Percentiles rank a stretch among this genome's conserved stretches.
These are phyloP conservation scores for Cenococcum geophilum DNA, from an alignment of 495 filamentous ascomycete genomes.

Conservation along the genomic window DNA sequence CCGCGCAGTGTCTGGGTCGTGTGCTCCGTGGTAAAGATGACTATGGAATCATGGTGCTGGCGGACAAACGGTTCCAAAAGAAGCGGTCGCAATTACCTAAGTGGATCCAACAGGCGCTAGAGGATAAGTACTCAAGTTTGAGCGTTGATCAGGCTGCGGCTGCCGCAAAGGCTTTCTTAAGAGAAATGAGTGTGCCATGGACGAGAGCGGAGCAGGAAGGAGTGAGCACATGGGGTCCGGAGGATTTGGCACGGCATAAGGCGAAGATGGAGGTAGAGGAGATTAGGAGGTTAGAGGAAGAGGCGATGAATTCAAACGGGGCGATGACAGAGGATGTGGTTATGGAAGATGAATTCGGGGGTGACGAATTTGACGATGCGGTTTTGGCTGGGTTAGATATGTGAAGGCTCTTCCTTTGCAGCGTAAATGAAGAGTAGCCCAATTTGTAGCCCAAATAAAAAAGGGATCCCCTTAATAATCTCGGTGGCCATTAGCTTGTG, in stretches of 20 bases:
- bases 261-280: slow-evolving; percentile 65
- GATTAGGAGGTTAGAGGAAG: slow-evolving; percentile 40
- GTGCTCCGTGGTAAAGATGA: slow-evolving; percentile 96
- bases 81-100: slow-evolving; percentile 88
- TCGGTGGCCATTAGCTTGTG: too few species aligned
- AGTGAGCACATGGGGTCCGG: slow-evolving; percentile 81
- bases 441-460: too few species aligned
- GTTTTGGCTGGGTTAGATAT: slow-evolving; percentile 23
- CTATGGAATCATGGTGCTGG: slow-evolving; percentile 97
- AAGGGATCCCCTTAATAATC: too few species aligned
- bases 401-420: neutral
- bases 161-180: slow-evolving; percentile 79
- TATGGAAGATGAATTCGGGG: slow-evolving; percentile 29
- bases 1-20: slow-evolving; percentile 92
- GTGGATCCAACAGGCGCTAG: slow-evolving; percentile 89
- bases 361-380: slow-evolving; percentile 20
- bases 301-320: neutral
- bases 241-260: slow-evolving; percentile 71
- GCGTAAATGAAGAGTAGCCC: too few species aligned
- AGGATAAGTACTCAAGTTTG: slow-evolving; percentile 77
- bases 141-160: slow-evolving; percentile 95
- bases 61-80: slow-evolving; percentile 83
- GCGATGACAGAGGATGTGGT: neutral
- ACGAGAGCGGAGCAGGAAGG: slow-evolving; percentile 77
- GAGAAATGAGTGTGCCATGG: slow-evolving; percentile 87